These are phyloP conservation scores for Kurtzmaniella quercitrusa DNA, from an alignment of 1,139 yeast species.

Conservation along the genomic window DNA sequence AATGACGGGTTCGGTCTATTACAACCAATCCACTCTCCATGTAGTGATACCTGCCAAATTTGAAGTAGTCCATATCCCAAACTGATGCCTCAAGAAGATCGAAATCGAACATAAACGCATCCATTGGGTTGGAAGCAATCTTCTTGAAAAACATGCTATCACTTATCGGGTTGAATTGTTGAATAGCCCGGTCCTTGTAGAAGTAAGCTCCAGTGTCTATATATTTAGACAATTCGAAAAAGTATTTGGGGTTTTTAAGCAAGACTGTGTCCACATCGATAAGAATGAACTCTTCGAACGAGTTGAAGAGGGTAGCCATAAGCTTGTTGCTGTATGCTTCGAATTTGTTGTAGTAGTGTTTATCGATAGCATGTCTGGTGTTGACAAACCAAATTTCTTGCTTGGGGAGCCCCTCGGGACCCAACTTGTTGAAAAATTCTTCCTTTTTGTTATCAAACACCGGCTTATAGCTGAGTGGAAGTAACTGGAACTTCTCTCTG, in stretches of 20 bases:
- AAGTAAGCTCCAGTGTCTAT: slow-evolving; percentile 15
- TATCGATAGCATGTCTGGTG: slow-evolving; percentile 11
- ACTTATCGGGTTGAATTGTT: slow-evolving; percentile 6
- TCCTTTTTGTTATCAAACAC: slow-evolving; percentile 13
- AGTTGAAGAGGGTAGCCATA: slow-evolving; percentile 19
- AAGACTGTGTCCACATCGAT: slow-evolving; percentile 19
- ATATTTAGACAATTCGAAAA: slow-evolving; percentile 14
- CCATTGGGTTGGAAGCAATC: slow-evolving; percentile 3
- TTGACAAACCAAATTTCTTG: slow-evolving; percentile 16
- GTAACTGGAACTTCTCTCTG: slow-evolving; percentile 17
- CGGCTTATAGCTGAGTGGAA: slow-evolving; percentile 15
- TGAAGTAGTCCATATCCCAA: slow-evolving; percentile 11
- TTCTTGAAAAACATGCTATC: slow-evolving; percentile 5
- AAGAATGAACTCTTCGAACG: slow-evolving; percentile 18
- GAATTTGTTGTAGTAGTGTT: slow-evolving; percentile 10
- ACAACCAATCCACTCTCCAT: slow-evolving; percentile 15
- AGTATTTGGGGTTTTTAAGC: slow-evolving; percentile 12
- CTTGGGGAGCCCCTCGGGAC: slow-evolving; percentile 24
- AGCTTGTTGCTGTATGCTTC: slow-evolving; percentile 18
- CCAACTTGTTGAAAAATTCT: slow-evolving; percentile 1
- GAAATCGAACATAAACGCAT: slow-evolving; percentile 5
- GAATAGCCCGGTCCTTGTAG: slow-evolving; percentile 14
- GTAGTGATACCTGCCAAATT: slow-evolving; percentile 9
- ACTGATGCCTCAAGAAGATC: slow-evolving; percentile 4
- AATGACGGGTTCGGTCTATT: slow-evolving; percentile 10